Base-by-base conservation (phyloP, 495 filamentous ascomycete genomes). In the Xylaria intraflava region DNA sequence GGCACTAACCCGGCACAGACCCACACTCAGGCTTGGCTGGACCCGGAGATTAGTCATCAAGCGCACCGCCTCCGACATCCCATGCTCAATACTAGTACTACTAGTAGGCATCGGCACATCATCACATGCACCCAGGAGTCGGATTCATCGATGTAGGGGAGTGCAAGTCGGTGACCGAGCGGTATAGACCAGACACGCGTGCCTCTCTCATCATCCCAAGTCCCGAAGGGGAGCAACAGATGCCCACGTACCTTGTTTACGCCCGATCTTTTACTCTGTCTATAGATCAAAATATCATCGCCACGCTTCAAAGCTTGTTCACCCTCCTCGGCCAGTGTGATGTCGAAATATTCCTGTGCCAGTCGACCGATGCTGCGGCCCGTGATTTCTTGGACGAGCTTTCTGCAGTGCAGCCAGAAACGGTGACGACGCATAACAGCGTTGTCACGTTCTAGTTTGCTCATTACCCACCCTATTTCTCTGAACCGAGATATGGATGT, bases 381-480 rank as follows among this genome's bases (percentile, higher is more conserved):
- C 6, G 39, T 44, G 17, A 52, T 6, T 1, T 6, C 8, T 17
- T 26, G 17, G 6, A 52, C 14, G 27, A 52, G 49, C 2, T 8
- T 10, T 19, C 26, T 24, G 10, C 39, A 52, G 11, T 23, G 29
- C 0, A 2, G 4, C 49, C 39, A 52, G 2, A 17, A 36, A 6
- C 14, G n/a, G 0, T 14, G 12, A 0, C 3, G n/a, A 7, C 10
- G 1, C 0, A 6, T 2, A 29, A 3, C 1, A 0, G 1, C 12
- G n/a, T 7, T 0, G 2, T 11, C 26, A 24, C 7, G 20, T 16
- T 39, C 23, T 11, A 53, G 31, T 12, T 23, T 14, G n/a, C 4
- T 16, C 30, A 53, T 31, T 1, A 53, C 19, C 30, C 33, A 53
- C 0, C 31, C 51, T 10, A 47, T 17, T 17, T 53, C 51, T 26